Percentiles rank a stretch among this genome's conserved stretches.
Evolutionary conservation across 2,329 filamentous ascomycete genomes (phyloP).

Genomic region (Botryotinia convoluta): DNA sequence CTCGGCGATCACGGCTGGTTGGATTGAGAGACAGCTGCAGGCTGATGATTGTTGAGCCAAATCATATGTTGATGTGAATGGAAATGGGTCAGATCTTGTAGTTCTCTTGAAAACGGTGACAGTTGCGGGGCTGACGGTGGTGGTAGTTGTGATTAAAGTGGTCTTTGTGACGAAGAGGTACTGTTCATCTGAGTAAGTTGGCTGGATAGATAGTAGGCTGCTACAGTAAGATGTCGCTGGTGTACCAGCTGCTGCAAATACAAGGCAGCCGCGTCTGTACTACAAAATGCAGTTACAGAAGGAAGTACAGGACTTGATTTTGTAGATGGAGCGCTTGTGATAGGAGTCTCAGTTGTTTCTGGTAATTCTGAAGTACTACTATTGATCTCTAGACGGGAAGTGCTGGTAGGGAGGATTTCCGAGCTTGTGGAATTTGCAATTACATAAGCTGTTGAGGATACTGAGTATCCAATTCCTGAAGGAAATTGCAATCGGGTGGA

Average conservation of each 20-base stretch:
- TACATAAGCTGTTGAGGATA: too few relatives aligned
- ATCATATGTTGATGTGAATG: conserved; percentile 6
- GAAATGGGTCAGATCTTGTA: neutral
- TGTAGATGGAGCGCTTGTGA: neutral
- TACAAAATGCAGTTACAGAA: conserved; percentile 4
- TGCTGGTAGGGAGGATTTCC: neutral
- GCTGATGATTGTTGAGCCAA: conserved; percentile 3
- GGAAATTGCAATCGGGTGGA: neutral
- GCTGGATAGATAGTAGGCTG: conserved; percentile 4
- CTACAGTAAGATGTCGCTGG: conserved; percentile 7
- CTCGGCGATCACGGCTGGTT: neutral
- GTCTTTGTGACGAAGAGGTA: neutral
- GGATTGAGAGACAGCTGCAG: conserved; percentile 1
- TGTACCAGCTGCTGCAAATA: neutral
- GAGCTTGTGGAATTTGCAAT: neutral
- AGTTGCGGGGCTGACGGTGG: neutral
- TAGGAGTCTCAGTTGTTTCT: neutral
- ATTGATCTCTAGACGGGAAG: neutral
- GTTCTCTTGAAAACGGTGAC: neutral
- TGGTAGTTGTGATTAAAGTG: neutral
- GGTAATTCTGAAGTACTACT: neutral
- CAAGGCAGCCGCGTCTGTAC: neutral
- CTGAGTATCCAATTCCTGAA: too few relatives aligned
- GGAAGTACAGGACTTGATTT: neutral
- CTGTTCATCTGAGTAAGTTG: neutral